Evolutionary conservation across 164 flowering plant genomes (phyloP).

Genomic region (Umbilicus rupestris): DNA sequence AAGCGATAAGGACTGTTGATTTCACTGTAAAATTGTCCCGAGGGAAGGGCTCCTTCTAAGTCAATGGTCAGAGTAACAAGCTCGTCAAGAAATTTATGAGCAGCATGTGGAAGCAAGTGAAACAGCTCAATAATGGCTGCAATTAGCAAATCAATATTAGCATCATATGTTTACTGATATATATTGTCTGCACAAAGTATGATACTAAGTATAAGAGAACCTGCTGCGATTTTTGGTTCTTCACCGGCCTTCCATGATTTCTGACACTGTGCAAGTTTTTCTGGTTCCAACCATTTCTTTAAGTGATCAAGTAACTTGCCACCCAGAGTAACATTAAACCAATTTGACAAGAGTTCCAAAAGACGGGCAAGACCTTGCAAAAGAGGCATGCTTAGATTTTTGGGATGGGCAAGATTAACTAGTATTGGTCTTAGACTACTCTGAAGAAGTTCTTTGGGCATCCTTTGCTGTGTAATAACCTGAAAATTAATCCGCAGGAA

Average conservation of each 20-base stretch:
- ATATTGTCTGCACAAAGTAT: background rate
- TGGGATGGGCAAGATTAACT: conserved; percentile 92
- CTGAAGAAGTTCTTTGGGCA: conserved; percentile 98
- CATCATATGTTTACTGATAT: background rate
- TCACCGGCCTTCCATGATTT: conserved; percentile 99
- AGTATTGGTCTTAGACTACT: conserved; percentile 95
- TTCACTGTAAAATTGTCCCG: conserved; percentile 90
- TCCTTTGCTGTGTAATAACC: conserved; percentile 92
- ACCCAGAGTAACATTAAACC: conserved; percentile 97
- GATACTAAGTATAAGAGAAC: conserved; percentile 24
- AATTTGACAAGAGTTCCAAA: conserved; percentile 87
- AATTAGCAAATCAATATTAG: conserved; percentile 13
- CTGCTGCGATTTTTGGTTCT: conserved; percentile 99
- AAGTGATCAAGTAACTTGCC: conserved; percentile 92
- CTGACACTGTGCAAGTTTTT: conserved; percentile 88
- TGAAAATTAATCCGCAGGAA: conserved; percentile 15
- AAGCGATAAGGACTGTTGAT: conserved; percentile 97
- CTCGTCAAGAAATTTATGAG: conserved; percentile 88
- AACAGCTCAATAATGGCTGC: conserved; percentile 99
- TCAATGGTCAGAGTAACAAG: conserved; percentile 90
- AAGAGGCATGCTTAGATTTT: conserved; percentile 97
- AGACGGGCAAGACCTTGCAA: conserved; percentile 94
- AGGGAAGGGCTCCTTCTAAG: conserved; percentile 85
- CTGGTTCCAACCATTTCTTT: conserved; percentile 98
- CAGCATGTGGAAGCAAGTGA: conserved; percentile 94